Base-by-base conservation (phyloP, 2,329 filamentous ascomycete genomes). In the Alternaria brassicae region DNA sequence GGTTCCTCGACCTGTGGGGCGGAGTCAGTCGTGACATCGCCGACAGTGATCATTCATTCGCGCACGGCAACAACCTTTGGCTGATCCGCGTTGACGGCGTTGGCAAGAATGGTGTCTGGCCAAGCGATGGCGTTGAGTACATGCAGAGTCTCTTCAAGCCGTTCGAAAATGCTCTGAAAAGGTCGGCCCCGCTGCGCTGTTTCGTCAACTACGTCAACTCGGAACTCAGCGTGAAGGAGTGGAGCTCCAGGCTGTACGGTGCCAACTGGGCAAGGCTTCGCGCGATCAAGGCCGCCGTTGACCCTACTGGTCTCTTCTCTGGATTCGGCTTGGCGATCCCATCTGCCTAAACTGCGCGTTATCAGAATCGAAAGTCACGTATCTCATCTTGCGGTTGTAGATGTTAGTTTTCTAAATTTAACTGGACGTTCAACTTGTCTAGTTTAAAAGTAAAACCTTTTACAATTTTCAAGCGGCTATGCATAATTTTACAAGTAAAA, bases 181-280 rank as follows among this genome's bases (percentile, higher is more conserved):
- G 55, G 19, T 61, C 59, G 1, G 62, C 40, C 3, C 53, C 61
- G 13, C 49, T 69, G n/a, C 56, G 62, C 6, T 57, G 66, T 15
- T 69, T 67, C 34, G 53, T 49, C 12, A 69, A 69, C 58, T 69
- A 69, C 30, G 60, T 60, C 32, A 58, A 69, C 45, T 66, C 63
- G 3, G 62, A 63, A 21, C 60, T 67, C 9, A 49, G 53, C 15
- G 34, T 59, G 12, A 23, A 56, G 17, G 61, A 69, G 30, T 69
- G 62, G 66, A 67, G 62, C 32, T 53, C 51, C 12, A 60, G 61
- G 21, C 42, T 67, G 44, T 67, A 64, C 32, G 65, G 61, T 12
- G 34, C 52, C 10, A 69, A 67, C 39, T 69, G 52, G 21, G 59
- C 39, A 4, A 59, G 59, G 13, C 57, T 69, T 23, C 55, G 62